phyloP scores from a whole-genome alignment of 495 filamentous ascomycete species.

The Neurospora sp. region DNA sequence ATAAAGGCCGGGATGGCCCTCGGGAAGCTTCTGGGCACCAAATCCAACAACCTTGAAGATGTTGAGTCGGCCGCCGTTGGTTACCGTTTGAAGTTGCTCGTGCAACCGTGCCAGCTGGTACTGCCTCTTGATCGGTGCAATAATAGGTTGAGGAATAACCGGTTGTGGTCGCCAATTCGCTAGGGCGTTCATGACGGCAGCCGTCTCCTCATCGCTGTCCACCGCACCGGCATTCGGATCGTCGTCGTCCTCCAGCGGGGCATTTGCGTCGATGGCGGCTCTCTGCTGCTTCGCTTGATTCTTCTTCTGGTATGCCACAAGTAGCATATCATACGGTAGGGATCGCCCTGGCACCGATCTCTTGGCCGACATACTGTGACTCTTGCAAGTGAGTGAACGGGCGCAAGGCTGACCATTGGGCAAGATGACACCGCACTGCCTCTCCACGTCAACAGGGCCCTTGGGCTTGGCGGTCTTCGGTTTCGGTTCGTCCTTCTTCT shows the following conservation, averaged over 20 bases:
- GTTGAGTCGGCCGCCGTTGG: constrained; percentile 44
- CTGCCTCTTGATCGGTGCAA: constrained; percentile 56
- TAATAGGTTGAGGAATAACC: constrained; percentile 51
- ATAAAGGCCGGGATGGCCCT: constrained; percentile 27
- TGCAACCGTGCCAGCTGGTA: constrained; percentile 81
- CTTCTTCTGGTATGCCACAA: constrained; percentile 95
- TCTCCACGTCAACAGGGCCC: constrained; percentile 92
- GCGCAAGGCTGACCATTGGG: constrained; percentile 79
- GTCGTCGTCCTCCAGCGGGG: constrained; percentile 80
- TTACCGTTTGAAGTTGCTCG: constrained; percentile 76
- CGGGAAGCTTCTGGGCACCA: constrained; percentile 38
- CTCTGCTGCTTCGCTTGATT: constrained; percentile 97
- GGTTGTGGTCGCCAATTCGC: constrained; percentile 65
- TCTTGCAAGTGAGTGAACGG: constrained; percentile 89
- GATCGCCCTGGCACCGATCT: constrained; percentile 80
- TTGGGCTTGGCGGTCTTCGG: constrained; percentile 80
- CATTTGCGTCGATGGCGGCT: constrained; percentile 87
- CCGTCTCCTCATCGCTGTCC: constrained; percentile 88
- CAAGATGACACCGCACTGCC: constrained; percentile 87
- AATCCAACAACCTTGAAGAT: constrained; percentile 42
- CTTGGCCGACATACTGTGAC: constrained; percentile 93
- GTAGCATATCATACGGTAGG: constrained; percentile 87
- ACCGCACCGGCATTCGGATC: constrained; percentile 61
- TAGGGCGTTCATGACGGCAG: constrained; percentile 77
- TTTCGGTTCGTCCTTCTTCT: constrained; percentile 95